Evolutionary conservation across 2,329 filamentous ascomycete species (phyloP).

Genomic region (Colletotrichum sojae): DNA sequence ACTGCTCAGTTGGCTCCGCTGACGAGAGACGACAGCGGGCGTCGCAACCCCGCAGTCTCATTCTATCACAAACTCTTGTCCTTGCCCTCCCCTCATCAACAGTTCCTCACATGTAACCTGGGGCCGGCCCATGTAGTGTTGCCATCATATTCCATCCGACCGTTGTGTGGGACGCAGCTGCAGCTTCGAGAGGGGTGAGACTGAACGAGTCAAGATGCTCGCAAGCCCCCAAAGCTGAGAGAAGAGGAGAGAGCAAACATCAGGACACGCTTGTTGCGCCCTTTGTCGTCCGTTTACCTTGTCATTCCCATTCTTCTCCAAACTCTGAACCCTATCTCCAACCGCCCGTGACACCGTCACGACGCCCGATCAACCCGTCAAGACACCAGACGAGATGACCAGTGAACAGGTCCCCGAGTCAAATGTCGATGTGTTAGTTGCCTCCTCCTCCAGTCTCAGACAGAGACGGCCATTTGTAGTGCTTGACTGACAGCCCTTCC

Average conservation of each 20-base stretch:
- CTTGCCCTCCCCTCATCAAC: too few relatives aligned
- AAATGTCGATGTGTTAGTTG: constrained; percentile 48
- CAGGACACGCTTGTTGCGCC: too few relatives aligned
- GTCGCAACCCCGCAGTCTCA: too few relatives aligned
- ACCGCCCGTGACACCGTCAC: too few relatives aligned
- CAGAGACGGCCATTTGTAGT: not conserved
- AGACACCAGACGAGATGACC: constrained; percentile 21
- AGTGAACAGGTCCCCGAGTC: constrained; percentile 40
- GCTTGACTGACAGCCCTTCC: constrained; percentile 8
- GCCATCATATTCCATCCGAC: not conserved
- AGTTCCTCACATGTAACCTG: too few relatives aligned
- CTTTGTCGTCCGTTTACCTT: not conserved
- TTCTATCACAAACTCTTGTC: too few relatives aligned
- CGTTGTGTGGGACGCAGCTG: not conserved
- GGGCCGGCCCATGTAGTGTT: not conserved
- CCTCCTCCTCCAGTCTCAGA: not conserved
- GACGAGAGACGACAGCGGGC: too few relatives aligned
- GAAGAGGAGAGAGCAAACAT: too few relatives aligned
- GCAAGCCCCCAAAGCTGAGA: constrained; percentile 1
- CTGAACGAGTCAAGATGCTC: constrained; percentile 26
- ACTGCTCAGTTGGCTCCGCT: too few relatives aligned
- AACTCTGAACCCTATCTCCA: constrained; percentile 3
- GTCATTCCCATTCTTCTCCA: not conserved
- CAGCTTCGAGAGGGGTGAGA: not conserved
- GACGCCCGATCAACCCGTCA: not conserved